Evolutionary conservation across 345 rosid species (phyloP), one percentile per base, ranked within the genome.

Genomic region (Rhodamnia rubescens): DNA sequence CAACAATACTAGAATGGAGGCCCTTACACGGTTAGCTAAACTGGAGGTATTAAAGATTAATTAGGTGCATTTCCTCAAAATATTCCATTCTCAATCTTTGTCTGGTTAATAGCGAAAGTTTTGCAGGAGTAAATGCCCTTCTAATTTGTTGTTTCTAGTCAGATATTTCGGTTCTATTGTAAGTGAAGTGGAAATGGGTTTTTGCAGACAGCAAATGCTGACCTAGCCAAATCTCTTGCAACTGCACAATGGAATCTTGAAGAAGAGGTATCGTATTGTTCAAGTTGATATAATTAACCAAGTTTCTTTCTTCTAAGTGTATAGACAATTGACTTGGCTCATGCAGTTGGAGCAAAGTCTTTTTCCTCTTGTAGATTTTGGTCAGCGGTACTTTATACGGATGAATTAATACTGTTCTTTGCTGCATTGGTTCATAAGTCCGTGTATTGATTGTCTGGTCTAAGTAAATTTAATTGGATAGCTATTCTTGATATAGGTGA

Each of bases 1-100:
- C 90, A 97, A 95, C 83, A 94, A 93, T 85, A 97, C 99, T 84
- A 95, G 98, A 91, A 97, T 94, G 98, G 98, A 95, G 89, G 98
- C 93, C 84, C 91, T 95, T 75, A 49, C 94, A 69, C 92, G 93
- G 78, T 89, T 97, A 90, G 96, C 96, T 69, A 95, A 93, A 90
- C 92, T 95, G 84, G 98, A 97, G 98, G 99, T 97, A 91, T 82
- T 55, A 82, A 53, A 80, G 22, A 29, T 84, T 82, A 51, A 82
- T 52, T 78, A n/a, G 44, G 78, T 61, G 54, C 53, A 59, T 64
- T 61, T 36, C 42, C 55, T 85, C 53, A 42, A 26, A 78, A 40
- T 29, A 29, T 49, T 82, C 4, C 53, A 40, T 44, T 59, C 21
- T 58, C 61, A 26, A 58, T 58, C n/a, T 85, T 22, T 57, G 44